phyloP scores from a whole-genome alignment of 2,329 filamentous ascomycete genomes.

The Colletotrichum sp. region DNA sequence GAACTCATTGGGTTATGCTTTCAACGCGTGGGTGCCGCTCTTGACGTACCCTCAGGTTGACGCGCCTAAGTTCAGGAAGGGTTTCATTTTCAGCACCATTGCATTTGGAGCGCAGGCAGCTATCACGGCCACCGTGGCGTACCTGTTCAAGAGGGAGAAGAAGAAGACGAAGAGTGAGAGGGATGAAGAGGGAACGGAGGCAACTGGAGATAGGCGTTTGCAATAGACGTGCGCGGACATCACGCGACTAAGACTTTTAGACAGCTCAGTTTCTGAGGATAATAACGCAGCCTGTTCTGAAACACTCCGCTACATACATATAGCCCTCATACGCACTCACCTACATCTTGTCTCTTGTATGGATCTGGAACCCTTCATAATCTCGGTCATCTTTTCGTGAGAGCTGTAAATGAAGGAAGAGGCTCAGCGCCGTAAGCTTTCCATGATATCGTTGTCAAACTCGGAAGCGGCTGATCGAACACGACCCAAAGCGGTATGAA shows the following conservation, averaged over 20 bases:
- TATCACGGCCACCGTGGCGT: slow-evolving; percentile 3
- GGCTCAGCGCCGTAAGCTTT: no score
- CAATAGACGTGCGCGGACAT: background rate
- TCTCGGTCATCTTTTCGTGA: no score
- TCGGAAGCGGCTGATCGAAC: no score
- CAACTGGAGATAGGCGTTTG: background rate
- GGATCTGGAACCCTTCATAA: no score
- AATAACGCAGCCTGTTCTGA: background rate
- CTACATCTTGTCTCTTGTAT: no score
- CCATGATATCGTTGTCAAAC: no score
- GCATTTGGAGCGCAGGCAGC: slow-evolving; percentile 3
- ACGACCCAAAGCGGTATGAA: no score
- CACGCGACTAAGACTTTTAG: background rate
- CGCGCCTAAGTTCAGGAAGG: slow-evolving; percentile 46
- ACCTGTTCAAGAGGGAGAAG: slow-evolving; percentile 1
- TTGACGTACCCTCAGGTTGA: slow-evolving; percentile 54
- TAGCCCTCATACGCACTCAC: no score
- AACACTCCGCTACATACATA: background rate
- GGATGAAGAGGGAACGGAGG: background rate
- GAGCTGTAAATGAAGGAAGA: no score
- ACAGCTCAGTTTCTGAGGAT: background rate
- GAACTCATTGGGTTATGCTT: slow-evolving; percentile 36
- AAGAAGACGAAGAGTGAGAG: background rate
- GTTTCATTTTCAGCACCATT: slow-evolving; percentile 38
- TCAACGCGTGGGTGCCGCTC: slow-evolving; percentile 62